Conservation (phyloP, 257 asterid species). For the Perilla frutescens region DNA sequence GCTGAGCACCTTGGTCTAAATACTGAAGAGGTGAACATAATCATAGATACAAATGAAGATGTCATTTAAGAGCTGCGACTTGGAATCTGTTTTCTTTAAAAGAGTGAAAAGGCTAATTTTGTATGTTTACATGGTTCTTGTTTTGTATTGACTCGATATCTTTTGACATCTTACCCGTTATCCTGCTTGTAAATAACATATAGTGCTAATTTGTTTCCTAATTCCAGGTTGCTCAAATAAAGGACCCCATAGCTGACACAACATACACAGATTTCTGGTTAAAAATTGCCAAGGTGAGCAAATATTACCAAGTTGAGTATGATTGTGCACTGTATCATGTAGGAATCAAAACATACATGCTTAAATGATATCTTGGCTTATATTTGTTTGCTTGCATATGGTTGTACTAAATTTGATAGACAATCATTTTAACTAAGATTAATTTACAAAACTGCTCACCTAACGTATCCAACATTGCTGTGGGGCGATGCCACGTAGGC, state of each 20-base stretch:
- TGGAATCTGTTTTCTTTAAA: background rate
- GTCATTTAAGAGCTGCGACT: conserved; percentile 13
- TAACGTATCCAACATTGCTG: no score
- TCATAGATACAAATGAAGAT: conserved; percentile 16
- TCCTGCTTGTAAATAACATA: background rate
- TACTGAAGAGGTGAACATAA: conserved; percentile 62
- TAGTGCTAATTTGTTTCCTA: conserved; percentile 21
- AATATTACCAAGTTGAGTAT: background rate
- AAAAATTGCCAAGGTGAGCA: conserved; percentile 74
- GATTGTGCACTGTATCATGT: background rate
- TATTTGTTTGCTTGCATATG: background rate
- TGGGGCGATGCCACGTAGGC: no score
- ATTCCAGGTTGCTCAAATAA: conserved; percentile 64
- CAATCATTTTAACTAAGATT: background rate
- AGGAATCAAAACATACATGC: background rate
- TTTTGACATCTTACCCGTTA: conserved; percentile 16
- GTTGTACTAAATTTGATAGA: background rate
- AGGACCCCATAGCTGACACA: conserved; percentile 75
- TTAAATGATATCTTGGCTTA: background rate
- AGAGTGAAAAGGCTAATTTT: background rate
- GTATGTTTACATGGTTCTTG: background rate
- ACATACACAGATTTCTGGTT: conserved; percentile 76
- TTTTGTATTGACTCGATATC: conserved; percentile 7
- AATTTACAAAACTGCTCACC: no score
- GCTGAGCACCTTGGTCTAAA: conserved; percentile 86